Evolutionary conservation across 257 asterid genomes (phyloP).

Genomic region (Solanum gandarillasii): DNA sequence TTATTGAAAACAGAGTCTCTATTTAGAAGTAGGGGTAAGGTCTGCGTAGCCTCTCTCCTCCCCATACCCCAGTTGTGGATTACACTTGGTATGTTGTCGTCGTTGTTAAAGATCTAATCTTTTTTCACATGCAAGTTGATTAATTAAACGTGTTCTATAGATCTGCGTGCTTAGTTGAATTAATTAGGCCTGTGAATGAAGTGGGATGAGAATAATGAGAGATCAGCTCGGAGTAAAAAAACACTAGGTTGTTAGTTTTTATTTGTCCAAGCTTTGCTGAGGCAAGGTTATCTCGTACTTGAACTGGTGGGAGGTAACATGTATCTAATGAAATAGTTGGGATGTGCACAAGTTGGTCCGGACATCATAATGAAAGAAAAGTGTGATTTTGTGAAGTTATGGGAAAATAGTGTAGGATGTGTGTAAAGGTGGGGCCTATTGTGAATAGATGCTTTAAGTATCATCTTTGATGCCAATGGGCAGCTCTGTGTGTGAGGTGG

Average conservation of each 20-base stretch:
- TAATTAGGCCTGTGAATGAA: conserved; percentile 3
- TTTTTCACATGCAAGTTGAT: background rate
- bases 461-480: conserved; percentile 27
- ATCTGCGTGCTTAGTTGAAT: background rate
- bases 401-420: conserved; percentile 9
- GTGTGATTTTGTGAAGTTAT: background rate
- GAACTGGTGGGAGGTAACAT: background rate
- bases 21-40: no score
- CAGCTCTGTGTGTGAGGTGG: conserved; percentile 12
- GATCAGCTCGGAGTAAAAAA: background rate
- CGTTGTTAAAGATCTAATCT: background rate
- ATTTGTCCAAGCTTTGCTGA: background rate
- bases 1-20: no score
- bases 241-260: no score
- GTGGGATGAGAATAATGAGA: background rate
- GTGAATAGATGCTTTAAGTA: conserved; percentile 30
- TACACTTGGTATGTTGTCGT: no score
- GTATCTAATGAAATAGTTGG: background rate
- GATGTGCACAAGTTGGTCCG: background rate
- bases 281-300: background rate
- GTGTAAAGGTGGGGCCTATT: conserved; percentile 45
- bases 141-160: background rate
- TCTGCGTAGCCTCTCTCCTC: no score
- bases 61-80: no score
- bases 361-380: no score